These are phyloP conservation scores for Lepidium africanum DNA, from an alignment of 345 rosid genomes.

Conservation along the genomic window DNA sequence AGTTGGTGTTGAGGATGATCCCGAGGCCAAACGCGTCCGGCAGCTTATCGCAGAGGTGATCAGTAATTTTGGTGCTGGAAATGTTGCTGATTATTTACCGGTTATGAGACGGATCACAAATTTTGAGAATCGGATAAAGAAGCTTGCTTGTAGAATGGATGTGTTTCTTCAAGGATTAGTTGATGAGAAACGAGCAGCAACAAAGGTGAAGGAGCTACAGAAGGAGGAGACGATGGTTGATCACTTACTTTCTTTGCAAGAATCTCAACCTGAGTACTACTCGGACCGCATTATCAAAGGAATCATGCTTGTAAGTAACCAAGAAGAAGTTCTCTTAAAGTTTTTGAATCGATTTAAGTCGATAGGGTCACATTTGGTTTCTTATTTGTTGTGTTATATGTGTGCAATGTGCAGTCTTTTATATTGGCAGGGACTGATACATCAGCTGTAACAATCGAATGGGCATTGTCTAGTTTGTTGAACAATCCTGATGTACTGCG, in stretches of 20 bases:
- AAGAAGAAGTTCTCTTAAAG: not conserved
- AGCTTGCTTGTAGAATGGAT: slow-evolving; percentile 26
- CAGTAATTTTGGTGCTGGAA: not conserved
- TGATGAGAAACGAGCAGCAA: slow-evolving; percentile 32
- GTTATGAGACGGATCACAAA: not conserved
- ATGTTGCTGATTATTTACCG: not conserved
- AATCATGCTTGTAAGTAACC: slow-evolving; percentile 22
- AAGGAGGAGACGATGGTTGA: slow-evolving; percentile 32
- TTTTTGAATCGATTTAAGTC: not conserved
- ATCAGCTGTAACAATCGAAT: slow-evolving; percentile 1
- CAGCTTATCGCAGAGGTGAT: not conserved
- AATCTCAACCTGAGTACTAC: slow-evolving; percentile 40
- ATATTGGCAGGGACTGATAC: not conserved
- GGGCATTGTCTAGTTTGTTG: not conserved
- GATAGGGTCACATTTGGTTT: not conserved
- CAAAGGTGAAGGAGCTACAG: not conserved
- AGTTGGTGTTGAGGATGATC: not conserved
- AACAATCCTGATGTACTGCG: not conserved
- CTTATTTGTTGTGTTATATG: not conserved
- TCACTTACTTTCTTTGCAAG: slow-evolving; percentile 52
- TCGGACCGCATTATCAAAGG: slow-evolving; percentile 47
- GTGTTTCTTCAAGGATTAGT: slow-evolving; percentile 39
- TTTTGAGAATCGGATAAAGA: not conserved
- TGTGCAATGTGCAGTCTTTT: slow-evolving; percentile 21
- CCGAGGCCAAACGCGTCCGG: not conserved